Evolutionary conservation across 2,329 filamentous ascomycete genomes (phyloP).

Genomic region (Myriosclerotinia duriaeana): DNA sequence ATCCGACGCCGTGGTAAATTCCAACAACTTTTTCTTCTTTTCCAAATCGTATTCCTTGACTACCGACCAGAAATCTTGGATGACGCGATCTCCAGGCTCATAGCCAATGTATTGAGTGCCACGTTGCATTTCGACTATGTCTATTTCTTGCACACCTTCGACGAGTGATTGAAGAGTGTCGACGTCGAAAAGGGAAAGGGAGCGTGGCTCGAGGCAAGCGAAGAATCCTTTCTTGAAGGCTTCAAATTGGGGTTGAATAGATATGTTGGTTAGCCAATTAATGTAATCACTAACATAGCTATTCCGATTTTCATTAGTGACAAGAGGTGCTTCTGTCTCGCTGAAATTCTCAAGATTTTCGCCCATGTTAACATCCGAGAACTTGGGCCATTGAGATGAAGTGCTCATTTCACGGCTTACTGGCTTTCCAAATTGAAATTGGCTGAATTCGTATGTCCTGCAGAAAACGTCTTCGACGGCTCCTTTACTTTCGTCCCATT

Average conservation of each 20-base stretch:
- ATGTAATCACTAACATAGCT: slow-evolving; percentile 84
- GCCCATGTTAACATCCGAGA: slow-evolving; percentile 42
- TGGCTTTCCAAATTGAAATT: slow-evolving; percentile 56
- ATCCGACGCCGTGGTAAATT: slow-evolving; percentile 94
- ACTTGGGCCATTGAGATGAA: slow-evolving; percentile 53
- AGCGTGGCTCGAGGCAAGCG: slow-evolving; percentile 68
- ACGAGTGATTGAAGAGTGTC: slow-evolving; percentile 72
- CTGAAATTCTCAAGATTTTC: slow-evolving; percentile 44
- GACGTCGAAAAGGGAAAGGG: slow-evolving; percentile 67
- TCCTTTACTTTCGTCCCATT: slow-evolving; percentile 74
- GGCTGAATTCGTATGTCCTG: slow-evolving; percentile 83
- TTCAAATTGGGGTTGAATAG: slow-evolving; percentile 71
- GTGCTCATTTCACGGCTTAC: slow-evolving; percentile 56
- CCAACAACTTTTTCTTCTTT: slow-evolving; percentile 74
- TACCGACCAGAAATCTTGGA: slow-evolving; percentile 82
- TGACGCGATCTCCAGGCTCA: slow-evolving; percentile 64
- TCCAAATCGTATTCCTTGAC: slow-evolving; percentile 65
- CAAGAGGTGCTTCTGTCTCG: slow-evolving; percentile 56
- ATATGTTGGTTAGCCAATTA: slow-evolving; percentile 75
- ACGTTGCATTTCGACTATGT: slow-evolving; percentile 69
- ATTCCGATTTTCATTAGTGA: slow-evolving; percentile 76
- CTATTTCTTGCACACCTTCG: slow-evolving; percentile 80
- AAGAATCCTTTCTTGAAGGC: slow-evolving; percentile 83
- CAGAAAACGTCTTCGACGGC: slow-evolving; percentile 79
- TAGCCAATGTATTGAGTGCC: slow-evolving; percentile 81